These are phyloP conservation scores for Starmerella roubikii DNA, from an alignment of 805 yeast species.

Conservation along the genomic window DNA sequence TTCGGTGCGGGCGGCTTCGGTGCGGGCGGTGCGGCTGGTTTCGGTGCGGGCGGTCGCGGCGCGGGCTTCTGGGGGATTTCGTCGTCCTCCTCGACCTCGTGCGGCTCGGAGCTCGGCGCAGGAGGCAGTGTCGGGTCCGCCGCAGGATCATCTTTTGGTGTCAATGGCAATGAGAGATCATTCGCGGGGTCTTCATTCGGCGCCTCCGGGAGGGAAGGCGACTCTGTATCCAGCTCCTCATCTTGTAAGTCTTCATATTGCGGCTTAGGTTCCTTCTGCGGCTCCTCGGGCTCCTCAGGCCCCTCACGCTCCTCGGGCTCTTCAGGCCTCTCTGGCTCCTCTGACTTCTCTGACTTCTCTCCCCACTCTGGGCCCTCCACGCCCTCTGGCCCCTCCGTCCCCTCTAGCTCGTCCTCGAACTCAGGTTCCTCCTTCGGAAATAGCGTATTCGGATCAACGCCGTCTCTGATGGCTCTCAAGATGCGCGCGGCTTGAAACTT, in stretches of 20 bases:
- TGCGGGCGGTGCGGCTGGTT: neutral
- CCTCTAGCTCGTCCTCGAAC: slow-evolving; percentile 21
- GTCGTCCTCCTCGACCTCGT: slow-evolving; percentile 5
- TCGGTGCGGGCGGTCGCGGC: neutral
- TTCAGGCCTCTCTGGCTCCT: neutral
- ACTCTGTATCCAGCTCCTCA: too few species aligned
- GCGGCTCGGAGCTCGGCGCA: slow-evolving; percentile 12
- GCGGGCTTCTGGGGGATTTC: slow-evolving; percentile 1
- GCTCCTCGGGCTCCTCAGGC: too few species aligned
- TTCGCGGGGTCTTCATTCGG: slow-evolving; percentile 2
- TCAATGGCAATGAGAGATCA: slow-evolving; percentile 3
- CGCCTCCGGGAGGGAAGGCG: slow-evolving; percentile 5
- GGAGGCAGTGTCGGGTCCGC: slow-evolving; percentile 6
- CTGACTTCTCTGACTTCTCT: neutral
- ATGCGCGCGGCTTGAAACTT: slow-evolving; percentile 51
- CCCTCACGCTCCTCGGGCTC: neutral
- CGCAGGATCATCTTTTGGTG: slow-evolving; percentile 3
- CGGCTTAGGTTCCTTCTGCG: neutral
- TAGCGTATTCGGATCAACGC: slow-evolving; percentile 46
- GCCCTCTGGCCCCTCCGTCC: neutral
- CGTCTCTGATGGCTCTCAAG: slow-evolving; percentile 34
- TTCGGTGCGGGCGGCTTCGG: neutral
- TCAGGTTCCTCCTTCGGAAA: too few species aligned
- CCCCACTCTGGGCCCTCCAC: neutral
- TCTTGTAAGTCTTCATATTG: too few species aligned